Evolutionary conservation across 148 eudicot species (phyloP).

Genomic region (Chenopodium quinoa): DNA sequence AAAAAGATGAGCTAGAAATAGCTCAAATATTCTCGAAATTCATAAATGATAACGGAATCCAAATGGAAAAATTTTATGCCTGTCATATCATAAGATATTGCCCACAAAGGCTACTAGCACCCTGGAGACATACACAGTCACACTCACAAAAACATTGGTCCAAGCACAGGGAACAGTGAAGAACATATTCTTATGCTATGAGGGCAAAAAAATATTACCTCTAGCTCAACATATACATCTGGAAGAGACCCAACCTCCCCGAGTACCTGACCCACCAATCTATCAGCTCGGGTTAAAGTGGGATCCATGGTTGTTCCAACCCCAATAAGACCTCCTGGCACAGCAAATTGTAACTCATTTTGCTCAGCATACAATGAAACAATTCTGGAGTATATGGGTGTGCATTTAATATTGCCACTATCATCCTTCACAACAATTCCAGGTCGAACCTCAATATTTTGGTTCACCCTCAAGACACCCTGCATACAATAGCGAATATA

Average conservation of each 20-base stretch:
- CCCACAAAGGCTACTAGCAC: too few relatives aligned
- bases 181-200: background rate
- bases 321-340: constrained; percentile 96
- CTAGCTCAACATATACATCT: constrained; percentile 82
- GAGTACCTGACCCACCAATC: constrained; percentile 94
- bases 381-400: constrained; percentile 92
- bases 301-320: constrained; percentile 99
- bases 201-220: constrained; percentile 43
- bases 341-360: constrained; percentile 89
- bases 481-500: constrained; percentile 24
- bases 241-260: constrained; percentile 99
- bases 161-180: background rate
- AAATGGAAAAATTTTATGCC: too few relatives aligned
- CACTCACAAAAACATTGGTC: too few relatives aligned
- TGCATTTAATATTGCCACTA: constrained; percentile 78
- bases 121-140: too few relatives aligned
- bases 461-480: constrained; percentile 94
- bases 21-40: too few relatives aligned
- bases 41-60: too few relatives aligned
- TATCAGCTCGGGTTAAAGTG: constrained; percentile 91
- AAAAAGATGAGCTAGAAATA: too few relatives aligned
- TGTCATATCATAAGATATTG: too few relatives aligned
- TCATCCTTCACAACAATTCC: constrained; percentile 94
- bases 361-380: constrained; percentile 92
- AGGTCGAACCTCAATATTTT: constrained; percentile 87